These are phyloP conservation scores for Starmerella asiatica DNA, from an alignment of 805 yeast genomes.

Conservation along the genomic window DNA sequence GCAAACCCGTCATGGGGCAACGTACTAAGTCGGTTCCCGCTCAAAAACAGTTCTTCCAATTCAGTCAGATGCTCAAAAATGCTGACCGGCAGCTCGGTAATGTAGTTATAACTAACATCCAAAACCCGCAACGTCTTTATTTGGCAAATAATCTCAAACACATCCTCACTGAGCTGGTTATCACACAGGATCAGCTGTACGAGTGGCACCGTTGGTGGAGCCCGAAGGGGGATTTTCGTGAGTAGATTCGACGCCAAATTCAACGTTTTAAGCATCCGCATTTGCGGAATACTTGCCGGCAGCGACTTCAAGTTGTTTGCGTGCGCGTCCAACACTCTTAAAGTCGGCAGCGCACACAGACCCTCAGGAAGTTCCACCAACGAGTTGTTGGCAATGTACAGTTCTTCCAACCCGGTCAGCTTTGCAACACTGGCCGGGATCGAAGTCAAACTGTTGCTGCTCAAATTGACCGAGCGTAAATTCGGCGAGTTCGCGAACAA, in stretches of 20 bases:
- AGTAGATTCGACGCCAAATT: slow-evolving; percentile 23
- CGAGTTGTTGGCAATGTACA: slow-evolving; percentile 65
- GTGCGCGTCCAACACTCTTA: slow-evolving; percentile 65
- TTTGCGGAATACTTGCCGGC: slow-evolving; percentile 53
- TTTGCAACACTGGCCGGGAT: slow-evolving; percentile 57
- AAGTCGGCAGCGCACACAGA: slow-evolving; percentile 44
- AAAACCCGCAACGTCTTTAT: slow-evolving; percentile 46
- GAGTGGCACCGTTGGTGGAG: slow-evolving; percentile 3
- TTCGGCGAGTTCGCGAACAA: slow-evolving; percentile 49
- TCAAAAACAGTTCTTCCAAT: slow-evolving; percentile 53
- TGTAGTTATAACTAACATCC: slow-evolving; percentile 72
- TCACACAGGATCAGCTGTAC: slow-evolving; percentile 52
- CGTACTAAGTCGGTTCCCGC: slow-evolving; percentile 69
- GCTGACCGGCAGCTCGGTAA: slow-evolving; percentile 72
- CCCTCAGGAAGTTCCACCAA: slow-evolving; percentile 55
- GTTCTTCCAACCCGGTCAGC: slow-evolving; percentile 44
- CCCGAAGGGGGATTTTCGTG: slow-evolving; percentile 5
- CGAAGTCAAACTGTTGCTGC: slow-evolving; percentile 66
- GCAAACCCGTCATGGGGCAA: slow-evolving; percentile 81
- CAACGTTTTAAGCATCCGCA: slow-evolving; percentile 26
- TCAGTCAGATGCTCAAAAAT: slow-evolving; percentile 42
- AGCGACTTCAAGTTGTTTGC: slow-evolving; percentile 64
- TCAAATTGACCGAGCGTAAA: slow-evolving; percentile 60
- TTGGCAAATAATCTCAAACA: slow-evolving; percentile 52
- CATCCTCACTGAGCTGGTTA: slow-evolving; percentile 66